Evolutionary conservation across 2,329 filamentous ascomycete genomes (phyloP).

Genomic region (Drechslerella coelobrocha): DNA sequence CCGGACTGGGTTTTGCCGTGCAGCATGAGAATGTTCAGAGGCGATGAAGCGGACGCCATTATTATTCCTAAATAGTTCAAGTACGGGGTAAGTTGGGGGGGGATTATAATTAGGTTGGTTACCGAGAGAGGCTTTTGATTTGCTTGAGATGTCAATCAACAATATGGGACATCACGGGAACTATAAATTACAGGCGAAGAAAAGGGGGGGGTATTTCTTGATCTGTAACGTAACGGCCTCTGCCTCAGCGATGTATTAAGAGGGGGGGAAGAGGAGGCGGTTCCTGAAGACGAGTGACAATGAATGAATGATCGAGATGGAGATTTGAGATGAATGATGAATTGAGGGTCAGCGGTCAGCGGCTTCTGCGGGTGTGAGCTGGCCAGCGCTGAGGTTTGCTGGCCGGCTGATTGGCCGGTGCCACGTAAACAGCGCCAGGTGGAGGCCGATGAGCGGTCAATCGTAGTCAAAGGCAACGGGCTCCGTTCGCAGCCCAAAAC

Average conservation of each 20-base stretch:
- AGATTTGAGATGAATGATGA: background rate
- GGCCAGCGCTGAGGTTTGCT: constrained; percentile 17
- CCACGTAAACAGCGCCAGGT: constrained; percentile 47
- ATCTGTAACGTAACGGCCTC: background rate
- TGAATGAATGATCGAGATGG: background rate
- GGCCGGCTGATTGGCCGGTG: constrained; percentile 46
- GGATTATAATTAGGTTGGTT: constrained; percentile 1
- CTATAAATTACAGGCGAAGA: background rate
- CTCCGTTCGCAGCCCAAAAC: too few relatives aligned
- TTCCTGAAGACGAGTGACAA: constrained; percentile 30
- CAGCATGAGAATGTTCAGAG: constrained; percentile 54
- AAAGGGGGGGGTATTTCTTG: too few relatives aligned
- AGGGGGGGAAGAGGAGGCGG: constrained; percentile 19
- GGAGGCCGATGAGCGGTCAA: background rate
- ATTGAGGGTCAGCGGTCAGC: background rate
- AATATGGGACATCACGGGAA: background rate
- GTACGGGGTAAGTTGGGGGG: too few relatives aligned
- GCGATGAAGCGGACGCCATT: background rate
- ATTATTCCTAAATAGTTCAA: too few relatives aligned
- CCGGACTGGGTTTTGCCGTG: constrained; percentile 71
- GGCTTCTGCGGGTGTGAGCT: background rate
- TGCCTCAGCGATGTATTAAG: background rate
- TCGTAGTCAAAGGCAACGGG: background rate
- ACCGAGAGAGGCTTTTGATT: background rate
- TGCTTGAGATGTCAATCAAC: background rate